A percentile compares a stretch with the other conserved stretches of the same genome.
phyloP scores from a whole-genome alignment of 1,284 basidiomycete genomes.

The Sanguinoderma infundibulare region DNA sequence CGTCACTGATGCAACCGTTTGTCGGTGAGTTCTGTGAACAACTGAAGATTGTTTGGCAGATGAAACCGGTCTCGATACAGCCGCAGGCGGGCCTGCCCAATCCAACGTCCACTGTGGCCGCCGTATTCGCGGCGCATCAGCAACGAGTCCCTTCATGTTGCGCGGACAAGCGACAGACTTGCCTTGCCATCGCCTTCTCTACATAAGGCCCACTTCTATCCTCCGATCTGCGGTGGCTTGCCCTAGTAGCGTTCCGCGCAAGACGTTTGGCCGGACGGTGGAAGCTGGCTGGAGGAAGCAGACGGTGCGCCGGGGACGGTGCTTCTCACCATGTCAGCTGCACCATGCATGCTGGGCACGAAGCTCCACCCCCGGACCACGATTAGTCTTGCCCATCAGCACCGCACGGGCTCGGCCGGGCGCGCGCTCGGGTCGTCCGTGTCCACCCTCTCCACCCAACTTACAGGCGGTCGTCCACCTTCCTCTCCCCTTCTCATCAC shows the following conservation, averaged over 20 bases:
- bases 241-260: neutral
- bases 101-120: neutral
- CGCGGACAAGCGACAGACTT: neutral
- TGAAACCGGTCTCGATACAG: neutral
- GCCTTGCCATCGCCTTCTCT: neutral
- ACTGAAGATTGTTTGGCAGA: neutral
- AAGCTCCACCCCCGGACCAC: constrained; percentile 7
- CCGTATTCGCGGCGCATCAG: neutral
- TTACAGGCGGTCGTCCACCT: too few species aligned
- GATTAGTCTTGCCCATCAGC: constrained; percentile 14
- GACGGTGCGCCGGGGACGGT: neutral
- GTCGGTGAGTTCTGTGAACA: neutral
- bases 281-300: neutral
- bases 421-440: neutral
- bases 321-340: neutral
- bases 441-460: neutral
- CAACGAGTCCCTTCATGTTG: neutral
- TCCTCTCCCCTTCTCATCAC: neutral
- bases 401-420: constrained; percentile 5
- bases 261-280: too few species aligned
- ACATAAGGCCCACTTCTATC: neutral
- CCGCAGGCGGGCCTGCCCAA: neutral
- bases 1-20: neutral
- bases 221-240: neutral
- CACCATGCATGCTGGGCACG: neutral